Evolutionary conservation across 2,329 filamentous ascomycete species (phyloP).

Genomic region (Diaporthe destruens): DNA sequence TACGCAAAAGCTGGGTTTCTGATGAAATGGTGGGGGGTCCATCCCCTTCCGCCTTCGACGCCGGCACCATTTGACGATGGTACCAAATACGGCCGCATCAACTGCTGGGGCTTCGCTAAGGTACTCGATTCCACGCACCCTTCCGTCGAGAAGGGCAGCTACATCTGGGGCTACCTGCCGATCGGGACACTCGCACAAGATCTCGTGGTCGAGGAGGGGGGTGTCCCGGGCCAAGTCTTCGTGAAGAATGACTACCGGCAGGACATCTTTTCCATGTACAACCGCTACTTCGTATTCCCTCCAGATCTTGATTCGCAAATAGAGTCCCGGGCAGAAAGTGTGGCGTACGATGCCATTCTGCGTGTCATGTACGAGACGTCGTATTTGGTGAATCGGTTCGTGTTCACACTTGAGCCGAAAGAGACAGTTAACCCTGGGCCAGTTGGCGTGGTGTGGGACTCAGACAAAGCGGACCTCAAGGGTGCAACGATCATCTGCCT

Average conservation of each 20-base stretch:
- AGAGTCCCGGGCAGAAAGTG: not conserved
- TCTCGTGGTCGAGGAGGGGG: slow-evolving; percentile 4
- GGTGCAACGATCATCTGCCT: slow-evolving; percentile 13
- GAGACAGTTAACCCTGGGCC: slow-evolving; percentile 4
- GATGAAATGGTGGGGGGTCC: slow-evolving; percentile 22
- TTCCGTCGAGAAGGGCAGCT: slow-evolving; percentile 21
- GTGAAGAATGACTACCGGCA: slow-evolving; percentile 25
- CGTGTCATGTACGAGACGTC: slow-evolving; percentile 31
- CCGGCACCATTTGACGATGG: slow-evolving; percentile 22
- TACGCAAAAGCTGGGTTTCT: slow-evolving; percentile 29
- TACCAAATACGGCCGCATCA: slow-evolving; percentile 30
- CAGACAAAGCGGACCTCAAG: not conserved
- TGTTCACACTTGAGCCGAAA: slow-evolving; percentile 6
- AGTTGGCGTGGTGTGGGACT: not conserved
- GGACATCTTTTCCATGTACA: slow-evolving; percentile 27
- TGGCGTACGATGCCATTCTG: slow-evolving; percentile 24
- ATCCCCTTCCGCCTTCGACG: slow-evolving; percentile 23
- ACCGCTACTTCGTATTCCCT: slow-evolving; percentile 22
- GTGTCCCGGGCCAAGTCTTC: slow-evolving; percentile 3
- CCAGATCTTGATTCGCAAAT: not conserved
- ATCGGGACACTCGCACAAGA: slow-evolving; percentile 35
- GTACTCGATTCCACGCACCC: slow-evolving; percentile 32
- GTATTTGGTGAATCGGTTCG: slow-evolving; percentile 23
- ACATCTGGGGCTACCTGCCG: slow-evolving; percentile 25
- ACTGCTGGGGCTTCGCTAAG: slow-evolving; percentile 31